phyloP scores from a whole-genome alignment of 805 yeast species.

The Spathaspora hagerdaliae region DNA sequence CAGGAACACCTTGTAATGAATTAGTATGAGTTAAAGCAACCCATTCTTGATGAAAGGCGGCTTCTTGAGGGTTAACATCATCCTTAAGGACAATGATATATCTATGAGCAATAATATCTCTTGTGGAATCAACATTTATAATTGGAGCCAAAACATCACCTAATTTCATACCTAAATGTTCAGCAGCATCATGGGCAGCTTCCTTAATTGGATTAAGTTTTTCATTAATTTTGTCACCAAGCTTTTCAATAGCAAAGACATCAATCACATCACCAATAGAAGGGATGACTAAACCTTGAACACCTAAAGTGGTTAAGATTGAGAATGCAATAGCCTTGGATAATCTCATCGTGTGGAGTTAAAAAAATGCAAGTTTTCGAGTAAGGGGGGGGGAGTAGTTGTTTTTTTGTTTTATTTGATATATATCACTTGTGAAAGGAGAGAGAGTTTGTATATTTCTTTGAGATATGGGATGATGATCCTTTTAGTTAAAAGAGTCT shows the following conservation, averaged over 20 bases:
- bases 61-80: constrained; percentile 48
- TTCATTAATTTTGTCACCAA: constrained; percentile 5
- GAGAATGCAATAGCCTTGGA: constrained; percentile 40
- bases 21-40: constrained; percentile 51
- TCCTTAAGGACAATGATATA: constrained; percentile 86
- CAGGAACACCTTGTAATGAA: constrained; percentile 31
- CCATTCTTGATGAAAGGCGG: constrained; percentile 65
- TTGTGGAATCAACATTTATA: constrained; percentile 35
- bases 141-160: constrained; percentile 41
- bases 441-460: no score
- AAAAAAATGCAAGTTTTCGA: neutral
- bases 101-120: constrained; percentile 60
- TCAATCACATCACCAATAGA: constrained; percentile 39
- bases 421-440: neutral
- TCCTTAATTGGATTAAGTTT: neutral
- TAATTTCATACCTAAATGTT: constrained; percentile 8
- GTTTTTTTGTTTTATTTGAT: neutral
- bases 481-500: no score
- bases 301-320: constrained; percentile 39
- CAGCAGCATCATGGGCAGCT: constrained; percentile 4
- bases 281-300: constrained; percentile 53
- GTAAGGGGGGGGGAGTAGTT: neutral
- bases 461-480: no score
- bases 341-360: constrained; percentile 27
- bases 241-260: constrained; percentile 23